Evolutionary conservation across 352 stramenopile species (phyloP), one percentile per base, ranked within the genome.

Genomic region (Saprolegnia diclina): DNA sequence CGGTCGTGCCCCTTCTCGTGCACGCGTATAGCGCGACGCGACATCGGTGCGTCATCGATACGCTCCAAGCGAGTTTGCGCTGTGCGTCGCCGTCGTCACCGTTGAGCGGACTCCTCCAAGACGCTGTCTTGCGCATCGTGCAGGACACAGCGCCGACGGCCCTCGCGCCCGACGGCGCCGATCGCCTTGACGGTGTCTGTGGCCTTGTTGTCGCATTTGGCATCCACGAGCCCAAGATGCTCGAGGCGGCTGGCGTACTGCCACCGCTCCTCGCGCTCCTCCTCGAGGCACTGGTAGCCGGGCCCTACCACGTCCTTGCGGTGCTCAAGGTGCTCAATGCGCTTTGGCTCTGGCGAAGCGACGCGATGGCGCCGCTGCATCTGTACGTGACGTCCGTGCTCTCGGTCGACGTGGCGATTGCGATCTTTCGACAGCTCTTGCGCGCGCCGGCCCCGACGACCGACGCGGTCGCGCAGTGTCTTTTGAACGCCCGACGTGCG

Each of bases 11-110:
- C 22, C 48, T 55, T 40, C 50, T 66, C 40, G n/a, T 55, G n/a
- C 35, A 40, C 48, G 3, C 0, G 76, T 91, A 54, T 77, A 75
- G 2, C 82, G 83, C 61, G 90, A 89, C 48, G 80, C 83, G 4
- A 88, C 77, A 0, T 74, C 76, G 14, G 61, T 89, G 35, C 90
- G 84, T 71, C 50, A 90, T 64, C 80, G 82, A 0, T 37, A 40
- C n/a, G 14, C 37, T 66, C 2, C 19, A 40, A 9, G 22, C 57
- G 19, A 56, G 40, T 1, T 22, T 66, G 13, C 37, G 37, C 32
- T 66, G 57, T 38, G 40, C 57, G 13, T 42, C 57, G 0, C 19
- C 7, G 37, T 54, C 57, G 38, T n/a, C 57, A 1, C 21, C 48
- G 16, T 5, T 66, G 57, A 66, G 50, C 42, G 35, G 24, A 11